Evolutionary conservation across 331 rosid genomes (phyloP).

Genomic region (Quercus phellos): DNA sequence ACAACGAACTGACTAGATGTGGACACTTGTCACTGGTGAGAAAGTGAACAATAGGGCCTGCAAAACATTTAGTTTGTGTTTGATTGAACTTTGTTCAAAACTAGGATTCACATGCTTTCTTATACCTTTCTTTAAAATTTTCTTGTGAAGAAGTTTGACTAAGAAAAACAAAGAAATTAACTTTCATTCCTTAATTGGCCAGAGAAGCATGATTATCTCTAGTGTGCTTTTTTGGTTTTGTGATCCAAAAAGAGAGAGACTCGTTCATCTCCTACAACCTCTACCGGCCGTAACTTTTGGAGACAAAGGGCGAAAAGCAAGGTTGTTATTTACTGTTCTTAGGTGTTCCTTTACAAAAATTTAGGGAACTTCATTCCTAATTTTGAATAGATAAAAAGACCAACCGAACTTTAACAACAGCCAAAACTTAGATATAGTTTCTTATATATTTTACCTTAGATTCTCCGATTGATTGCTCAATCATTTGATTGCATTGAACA

Average conservation of each 20-base stretch:
- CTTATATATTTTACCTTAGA: too few species aligned
- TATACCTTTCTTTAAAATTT: background rate
- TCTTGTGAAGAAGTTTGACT: slow-evolving; percentile 14
- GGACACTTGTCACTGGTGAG: slow-evolving; percentile 24
- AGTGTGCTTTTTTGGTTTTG: slow-evolving; percentile 30
- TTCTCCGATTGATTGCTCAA: too few species aligned
- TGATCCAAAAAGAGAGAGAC: slow-evolving; percentile 31
- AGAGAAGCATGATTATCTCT: slow-evolving; percentile 22
- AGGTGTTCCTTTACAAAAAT: background rate
- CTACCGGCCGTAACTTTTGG: slow-evolving; percentile 44
- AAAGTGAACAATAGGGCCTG: slow-evolving; percentile 8
- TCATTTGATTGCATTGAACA: too few species aligned
- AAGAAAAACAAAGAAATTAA: slow-evolving; percentile 1
- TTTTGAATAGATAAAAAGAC: background rate
- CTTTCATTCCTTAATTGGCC: background rate
- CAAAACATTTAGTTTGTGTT: slow-evolving; percentile 14
- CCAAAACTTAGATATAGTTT: too few species aligned
- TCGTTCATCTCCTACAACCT: slow-evolving; percentile 46
- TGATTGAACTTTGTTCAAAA: background rate
- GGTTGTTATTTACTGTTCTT: slow-evolving; percentile 27
- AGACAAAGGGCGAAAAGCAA: slow-evolving; percentile 27
- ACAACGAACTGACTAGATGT: background rate
- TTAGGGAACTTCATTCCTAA: background rate
- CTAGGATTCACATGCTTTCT: background rate
- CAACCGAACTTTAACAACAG: too few species aligned